Base-by-base conservation (phyloP, 1,139 yeast genomes). In the Geotrichum phurueaensis region DNA sequence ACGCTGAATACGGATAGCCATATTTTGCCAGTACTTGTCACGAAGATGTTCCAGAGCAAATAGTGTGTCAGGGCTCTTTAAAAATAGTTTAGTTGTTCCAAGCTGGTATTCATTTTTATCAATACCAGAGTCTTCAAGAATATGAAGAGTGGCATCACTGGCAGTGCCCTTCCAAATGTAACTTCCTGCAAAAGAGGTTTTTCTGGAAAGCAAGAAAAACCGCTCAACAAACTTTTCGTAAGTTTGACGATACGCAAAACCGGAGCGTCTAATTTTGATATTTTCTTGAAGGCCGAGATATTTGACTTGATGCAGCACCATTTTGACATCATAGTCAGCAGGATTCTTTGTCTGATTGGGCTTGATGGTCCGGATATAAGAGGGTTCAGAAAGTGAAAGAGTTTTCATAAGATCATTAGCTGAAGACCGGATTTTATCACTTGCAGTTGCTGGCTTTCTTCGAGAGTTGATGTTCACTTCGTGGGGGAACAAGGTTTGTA, bases 151-250 rank as follows among this genome's bases (percentile, higher is more conserved):
- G 0, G 98, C 99, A 43, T 88, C 81, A 58, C 84, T 78, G 59
- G 89, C 85, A 68, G 89, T 96, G 31, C 99, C 99, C 57, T 79
- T 79, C 97, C 97, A 95, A 57, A 89, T 92, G 71, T 89, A 95
- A 68, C 95, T 99, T 73, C 99, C 99, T 2, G 99, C 99, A 75
- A 95, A 95, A 3, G 97, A 95, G 39, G 98, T 92, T 66, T 85
- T 83, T 2, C 92, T 84, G 0, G 98, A 91, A 59, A 95, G 79
- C 60, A 95, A 76, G 73, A 90, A 94, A 73, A 95, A 95, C 69
- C 99, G 81, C 75, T 95, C 97, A n/a, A 91, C 97, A 72, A 95
- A 95, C 73, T 92, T 91, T 62, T 94, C 98, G 75, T 92, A 95
- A 0, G 97, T 89, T 65, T 96, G 96, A 76, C 99, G 86, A 71